These are phyloP conservation scores for Neurospora africana DNA, from an alignment of 495 filamentous ascomycete genomes.

Conservation along the genomic window DNA sequence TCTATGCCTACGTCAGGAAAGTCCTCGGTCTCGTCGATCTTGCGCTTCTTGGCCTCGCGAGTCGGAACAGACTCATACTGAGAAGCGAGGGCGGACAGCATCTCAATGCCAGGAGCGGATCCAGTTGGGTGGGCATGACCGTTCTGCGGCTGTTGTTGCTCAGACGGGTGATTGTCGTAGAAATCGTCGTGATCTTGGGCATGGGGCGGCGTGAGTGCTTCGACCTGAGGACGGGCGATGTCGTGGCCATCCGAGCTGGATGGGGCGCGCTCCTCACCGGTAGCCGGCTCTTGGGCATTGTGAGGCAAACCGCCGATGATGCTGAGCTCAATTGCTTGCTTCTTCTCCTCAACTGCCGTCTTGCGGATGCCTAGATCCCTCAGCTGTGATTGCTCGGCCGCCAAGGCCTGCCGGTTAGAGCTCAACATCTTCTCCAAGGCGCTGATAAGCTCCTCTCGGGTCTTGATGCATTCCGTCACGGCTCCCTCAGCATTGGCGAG, in stretches of 20 bases:
- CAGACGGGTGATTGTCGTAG: constrained; percentile 9
- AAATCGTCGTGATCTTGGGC: constrained; percentile 23
- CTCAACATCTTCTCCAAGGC: constrained; percentile 75
- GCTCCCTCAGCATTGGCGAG: constrained; percentile 87
- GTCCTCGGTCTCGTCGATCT: constrained; percentile 50
- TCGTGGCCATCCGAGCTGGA: constrained; percentile 33
- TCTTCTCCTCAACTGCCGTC: constrained; percentile 59
- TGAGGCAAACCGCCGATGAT: constrained; percentile 72
- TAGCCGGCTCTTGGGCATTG: constrained; percentile 29
- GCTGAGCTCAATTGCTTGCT: constrained; percentile 75
- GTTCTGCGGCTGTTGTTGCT: constrained; percentile 15
- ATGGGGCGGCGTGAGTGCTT: constrained; percentile 69
- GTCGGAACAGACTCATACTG: constrained; percentile 35
- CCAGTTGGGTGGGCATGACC: constrained; percentile 5
- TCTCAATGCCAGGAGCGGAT: constrained; percentile 37
- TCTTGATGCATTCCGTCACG: constrained; percentile 81
- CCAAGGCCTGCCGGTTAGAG: constrained; percentile 58
- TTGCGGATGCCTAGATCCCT: constrained; percentile 50
- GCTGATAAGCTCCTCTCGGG: constrained; percentile 62
- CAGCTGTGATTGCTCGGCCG: constrained; percentile 53
- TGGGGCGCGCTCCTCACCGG: constrained; percentile 23
- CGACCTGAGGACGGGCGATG: constrained; percentile 60
- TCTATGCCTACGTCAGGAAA: constrained; percentile 67
- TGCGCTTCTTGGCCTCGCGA: constrained; percentile 63
- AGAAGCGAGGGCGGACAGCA: constrained; percentile 40